Percentiles rank a stretch among this genome's conserved stretches.
Evolutionary conservation across 352 stramenopile species (phyloP).

Genomic region (Globisporangium cystogenes): DNA sequence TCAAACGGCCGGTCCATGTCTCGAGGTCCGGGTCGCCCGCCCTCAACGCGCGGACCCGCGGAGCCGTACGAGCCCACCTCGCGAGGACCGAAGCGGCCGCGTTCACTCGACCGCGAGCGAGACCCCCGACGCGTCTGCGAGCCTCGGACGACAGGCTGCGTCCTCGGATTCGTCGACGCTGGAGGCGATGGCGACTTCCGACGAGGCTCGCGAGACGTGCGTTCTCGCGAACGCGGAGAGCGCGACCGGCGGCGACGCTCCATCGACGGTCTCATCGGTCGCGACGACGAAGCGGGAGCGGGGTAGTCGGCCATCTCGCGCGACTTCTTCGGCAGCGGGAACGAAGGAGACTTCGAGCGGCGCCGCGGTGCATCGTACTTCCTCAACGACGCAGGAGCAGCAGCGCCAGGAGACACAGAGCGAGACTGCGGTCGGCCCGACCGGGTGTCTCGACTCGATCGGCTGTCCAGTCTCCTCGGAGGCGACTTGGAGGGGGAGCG

Average conservation of each 20-base stretch:
- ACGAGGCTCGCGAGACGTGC: neutral
- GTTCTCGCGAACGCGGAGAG: slow-evolving; percentile 5
- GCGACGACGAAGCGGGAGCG: neutral
- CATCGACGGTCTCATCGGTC: neutral
- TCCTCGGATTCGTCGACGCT: neutral
- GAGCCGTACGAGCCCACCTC: slow-evolving; percentile 10
- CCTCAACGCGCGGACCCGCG: neutral
- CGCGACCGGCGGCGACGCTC: slow-evolving; percentile 4
- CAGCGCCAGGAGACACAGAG: neutral
- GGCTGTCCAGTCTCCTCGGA: neutral
- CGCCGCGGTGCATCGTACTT: slow-evolving; percentile 1
- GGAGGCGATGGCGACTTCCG: slow-evolving; percentile 1
- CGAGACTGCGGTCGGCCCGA: neutral
- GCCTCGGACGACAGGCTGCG: no score
- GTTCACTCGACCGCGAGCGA: slow-evolving; percentile 10
- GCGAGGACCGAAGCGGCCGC: neutral
- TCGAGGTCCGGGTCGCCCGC: neutral
- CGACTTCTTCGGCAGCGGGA: neutral
- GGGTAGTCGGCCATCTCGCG: neutral
- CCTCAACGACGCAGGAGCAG: neutral
- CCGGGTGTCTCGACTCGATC: neutral
- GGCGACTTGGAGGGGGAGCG: neutral
- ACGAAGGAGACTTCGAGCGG: slow-evolving; percentile 3
- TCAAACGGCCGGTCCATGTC: slow-evolving; percentile 6
- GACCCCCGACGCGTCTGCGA: slow-evolving; percentile 1